Base-by-base conservation (phyloP, 1,284 basidiomycete species). In the Wolfiporia cocos region DNA sequence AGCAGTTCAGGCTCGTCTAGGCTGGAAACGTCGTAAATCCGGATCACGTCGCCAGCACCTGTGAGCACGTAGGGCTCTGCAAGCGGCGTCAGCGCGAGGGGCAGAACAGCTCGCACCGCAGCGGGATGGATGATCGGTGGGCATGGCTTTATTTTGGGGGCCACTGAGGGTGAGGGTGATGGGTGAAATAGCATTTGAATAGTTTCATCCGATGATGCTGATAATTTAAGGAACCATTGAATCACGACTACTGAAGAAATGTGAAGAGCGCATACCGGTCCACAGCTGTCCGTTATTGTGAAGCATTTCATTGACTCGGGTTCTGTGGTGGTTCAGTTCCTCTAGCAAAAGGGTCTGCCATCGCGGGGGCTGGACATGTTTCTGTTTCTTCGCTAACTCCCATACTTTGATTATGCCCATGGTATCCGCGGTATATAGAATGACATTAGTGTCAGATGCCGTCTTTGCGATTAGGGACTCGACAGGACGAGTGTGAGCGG, bases 181-280 rank as follows among this genome's bases (percentile, higher is more conserved):
- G 57, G 59, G 36, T 71, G 59, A 46, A 63, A 54, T 14, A 74
- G 63, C 26, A 90, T 66, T 42, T 84, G 81, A 0, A 86, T 81
- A 0, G 86, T 87, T 39, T 92, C 87, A 59, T 97, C 93, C 17
- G 86, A 73, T 4, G 93, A 96, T 2, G 84, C 93, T 92, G 58
- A 14, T 21, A 22, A 4, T 39, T 45, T 40, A 21, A 34, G 43
- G 34, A 5, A 31, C 14, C 31, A 14, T n/a, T 12, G 21, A n/a
- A 10, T 14, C 18, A 19, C 3, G 33, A 19, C 29, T 12, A 3
- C 12, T 23, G n/a, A 15, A n/a, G 15, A 18, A 18, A 10, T 5
- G 18, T 30, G 19, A 14, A 32, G 52, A 66, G 54, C 10, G 20
- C 17, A 57, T 12, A 93, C 92, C 87, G 47, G 86, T 91, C 92